Evolutionary conservation across 2,329 filamentous ascomycete species (phyloP).

Genomic region (Botrytis paeoniae): DNA sequence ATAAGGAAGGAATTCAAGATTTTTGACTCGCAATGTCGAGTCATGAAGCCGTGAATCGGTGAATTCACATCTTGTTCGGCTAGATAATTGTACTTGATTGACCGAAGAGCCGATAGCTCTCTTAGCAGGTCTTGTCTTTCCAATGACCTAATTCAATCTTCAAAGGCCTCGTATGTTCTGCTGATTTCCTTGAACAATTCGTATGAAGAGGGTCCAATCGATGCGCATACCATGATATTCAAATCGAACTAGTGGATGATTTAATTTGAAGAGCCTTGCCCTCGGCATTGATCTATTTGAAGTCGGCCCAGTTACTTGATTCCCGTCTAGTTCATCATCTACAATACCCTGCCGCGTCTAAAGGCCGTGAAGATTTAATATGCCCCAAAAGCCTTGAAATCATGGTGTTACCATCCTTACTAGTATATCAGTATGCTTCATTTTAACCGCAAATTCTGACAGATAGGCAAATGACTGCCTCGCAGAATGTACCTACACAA

Average conservation of each 20-base stretch:
- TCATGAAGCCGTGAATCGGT: not conserved
- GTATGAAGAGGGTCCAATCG: conserved; percentile 1
- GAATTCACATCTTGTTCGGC: not conserved
- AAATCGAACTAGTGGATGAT: not conserved
- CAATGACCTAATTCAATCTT: not conserved
- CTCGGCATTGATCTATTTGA: not conserved
- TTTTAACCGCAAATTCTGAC: not conserved
- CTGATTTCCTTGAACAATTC: not conserved
- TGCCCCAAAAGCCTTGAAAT: not conserved
- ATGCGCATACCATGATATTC: conserved; percentile 8
- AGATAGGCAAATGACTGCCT: not conserved
- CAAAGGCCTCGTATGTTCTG: not conserved
- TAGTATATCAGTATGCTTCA: not conserved
- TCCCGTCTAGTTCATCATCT: not conserved
- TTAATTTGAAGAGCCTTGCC: not conserved
- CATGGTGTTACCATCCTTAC: not conserved
- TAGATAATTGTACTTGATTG: not conserved
- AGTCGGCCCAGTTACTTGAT: conserved; percentile 13
- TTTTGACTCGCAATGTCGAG: not conserved
- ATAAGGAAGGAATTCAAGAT: not conserved
- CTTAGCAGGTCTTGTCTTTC: conserved; percentile 1
- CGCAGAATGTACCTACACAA: not conserved
- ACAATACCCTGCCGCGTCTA: conserved; percentile 13
- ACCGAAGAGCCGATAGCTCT: conserved; percentile 10
- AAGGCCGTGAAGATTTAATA: not conserved